Percentiles rank a stretch among this genome's conserved stretches.
These are phyloP conservation scores for Isabelozyma pseudorhagii DNA, from an alignment of 805 yeast species.

Conservation along the genomic window DNA sequence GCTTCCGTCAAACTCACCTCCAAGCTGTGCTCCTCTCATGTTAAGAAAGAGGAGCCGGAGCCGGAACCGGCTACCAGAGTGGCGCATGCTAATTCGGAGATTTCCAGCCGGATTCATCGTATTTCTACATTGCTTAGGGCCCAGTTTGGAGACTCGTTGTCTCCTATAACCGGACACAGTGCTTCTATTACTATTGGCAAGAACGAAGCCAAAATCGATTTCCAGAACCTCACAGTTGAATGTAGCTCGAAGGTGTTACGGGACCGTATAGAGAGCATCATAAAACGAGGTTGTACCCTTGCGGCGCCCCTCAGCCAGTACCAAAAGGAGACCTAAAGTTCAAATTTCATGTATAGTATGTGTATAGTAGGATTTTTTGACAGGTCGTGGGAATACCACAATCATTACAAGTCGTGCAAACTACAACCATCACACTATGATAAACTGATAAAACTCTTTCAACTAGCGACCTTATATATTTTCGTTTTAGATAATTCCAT, in stretches of 20 bases:
- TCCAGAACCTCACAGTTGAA: slow-evolving; percentile 57
- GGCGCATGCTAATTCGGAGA: slow-evolving; percentile 25
- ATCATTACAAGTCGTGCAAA: neutral
- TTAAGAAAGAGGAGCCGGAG: slow-evolving; percentile 15
- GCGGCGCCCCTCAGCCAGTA: slow-evolving; percentile 76
- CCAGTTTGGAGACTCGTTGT: slow-evolving; percentile 83
- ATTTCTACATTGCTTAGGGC: slow-evolving; percentile 65
- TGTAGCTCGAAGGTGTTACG: slow-evolving; percentile 74
- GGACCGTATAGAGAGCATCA: slow-evolving; percentile 78
- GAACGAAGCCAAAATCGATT: slow-evolving; percentile 67
- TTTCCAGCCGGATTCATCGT: slow-evolving; percentile 38
- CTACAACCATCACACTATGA: neutral
- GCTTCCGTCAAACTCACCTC: slow-evolving; percentile 90
- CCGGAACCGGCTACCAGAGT: slow-evolving; percentile 11
- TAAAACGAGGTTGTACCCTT: slow-evolving; percentile 72
- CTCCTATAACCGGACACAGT: slow-evolving; percentile 35
- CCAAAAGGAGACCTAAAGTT: slow-evolving; percentile 11
- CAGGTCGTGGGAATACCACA: neutral
- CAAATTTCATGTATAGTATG: neutral
- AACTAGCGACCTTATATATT: neutral
- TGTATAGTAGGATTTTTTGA: neutral
- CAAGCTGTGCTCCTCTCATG: slow-evolving; percentile 39
- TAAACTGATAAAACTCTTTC: too few species aligned
- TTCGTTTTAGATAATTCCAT: slow-evolving; percentile 22
- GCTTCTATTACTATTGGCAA: slow-evolving; percentile 72